Evolutionary conservation across 768 basidiomycete genomes (phyloP).

Genomic region (Mycena kentingensis): DNA sequence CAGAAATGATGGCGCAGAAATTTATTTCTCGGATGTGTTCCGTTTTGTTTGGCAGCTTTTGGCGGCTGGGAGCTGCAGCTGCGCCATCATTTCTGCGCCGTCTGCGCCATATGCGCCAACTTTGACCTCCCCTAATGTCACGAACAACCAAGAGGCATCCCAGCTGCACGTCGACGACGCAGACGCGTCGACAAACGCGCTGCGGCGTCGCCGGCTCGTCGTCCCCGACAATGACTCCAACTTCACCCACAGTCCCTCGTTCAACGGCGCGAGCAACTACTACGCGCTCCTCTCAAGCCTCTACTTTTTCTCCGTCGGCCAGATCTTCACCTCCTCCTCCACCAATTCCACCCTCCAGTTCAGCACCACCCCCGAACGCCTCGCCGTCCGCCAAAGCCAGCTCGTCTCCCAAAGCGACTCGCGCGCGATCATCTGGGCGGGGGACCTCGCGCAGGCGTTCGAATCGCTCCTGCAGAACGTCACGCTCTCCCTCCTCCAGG

Average conservation of each 20-base stretch:
- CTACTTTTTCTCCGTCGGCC: conserved; percentile 6
- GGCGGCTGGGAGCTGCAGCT: too few species aligned
- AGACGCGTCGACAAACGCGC: not conserved
- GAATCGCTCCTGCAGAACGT: conserved; percentile 9
- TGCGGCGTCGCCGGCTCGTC: too few species aligned
- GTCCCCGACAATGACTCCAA: not conserved
- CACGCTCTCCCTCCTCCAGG: conserved; percentile 8
- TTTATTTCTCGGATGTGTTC: too few species aligned
- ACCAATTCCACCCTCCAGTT: not conserved
- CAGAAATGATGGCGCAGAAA: too few species aligned
- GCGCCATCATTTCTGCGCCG: too few species aligned
- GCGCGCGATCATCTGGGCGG: conserved; percentile 8
- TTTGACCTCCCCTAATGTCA: too few species aligned
- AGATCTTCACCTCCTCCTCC: not conserved
- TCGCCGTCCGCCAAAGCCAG: not conserved
- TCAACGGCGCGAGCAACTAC: conserved; percentile 13
- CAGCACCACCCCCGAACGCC: not conserved
- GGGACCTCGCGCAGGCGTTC: not conserved
- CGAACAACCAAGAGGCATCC: not conserved
- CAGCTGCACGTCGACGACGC: not conserved
- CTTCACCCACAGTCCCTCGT: not conserved
- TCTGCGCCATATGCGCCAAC: too few species aligned
- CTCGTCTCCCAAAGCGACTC: not conserved
- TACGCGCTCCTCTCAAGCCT: conserved; percentile 7
- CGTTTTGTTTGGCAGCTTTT: too few species aligned